phyloP scores from a whole-genome alignment of 1,284 basidiomycete species.

The Lignosus rhinocerotis region DNA sequence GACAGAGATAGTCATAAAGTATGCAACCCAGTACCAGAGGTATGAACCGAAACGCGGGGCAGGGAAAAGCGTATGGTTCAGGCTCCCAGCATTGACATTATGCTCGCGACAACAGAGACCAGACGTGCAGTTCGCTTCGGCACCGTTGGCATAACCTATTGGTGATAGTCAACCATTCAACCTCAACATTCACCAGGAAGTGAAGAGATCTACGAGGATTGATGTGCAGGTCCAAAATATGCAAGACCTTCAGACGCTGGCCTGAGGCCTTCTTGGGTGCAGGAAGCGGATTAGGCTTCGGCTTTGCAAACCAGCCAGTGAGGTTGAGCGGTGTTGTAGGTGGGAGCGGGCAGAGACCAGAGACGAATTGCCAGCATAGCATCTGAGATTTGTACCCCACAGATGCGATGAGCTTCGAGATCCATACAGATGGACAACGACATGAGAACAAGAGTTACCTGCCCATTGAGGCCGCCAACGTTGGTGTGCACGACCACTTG shows the following conservation, averaged over 20 bases:
- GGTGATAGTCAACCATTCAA: neutral
- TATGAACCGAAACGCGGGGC: slow-evolving; percentile 72
- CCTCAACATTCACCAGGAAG: neutral
- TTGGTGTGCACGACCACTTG: slow-evolving; percentile 70
- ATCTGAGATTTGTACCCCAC: slow-evolving; percentile 36
- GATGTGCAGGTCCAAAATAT: slow-evolving; percentile 78
- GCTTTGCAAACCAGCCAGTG: slow-evolving; percentile 61
- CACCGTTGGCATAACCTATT: slow-evolving; percentile 66
- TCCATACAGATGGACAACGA: slow-evolving; percentile 11
- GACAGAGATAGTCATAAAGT: neutral
- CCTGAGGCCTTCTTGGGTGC: slow-evolving; percentile 57
- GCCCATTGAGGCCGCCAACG: slow-evolving; percentile 68
- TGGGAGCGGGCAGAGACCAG: slow-evolving; percentile 48
- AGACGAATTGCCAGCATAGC: slow-evolving; percentile 56
- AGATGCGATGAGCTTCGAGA: neutral
- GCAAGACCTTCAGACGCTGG: slow-evolving; percentile 69
- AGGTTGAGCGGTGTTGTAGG: slow-evolving; percentile 52
- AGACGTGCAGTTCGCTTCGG: slow-evolving; percentile 75
- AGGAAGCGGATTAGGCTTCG: slow-evolving; percentile 68
- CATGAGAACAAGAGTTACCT: slow-evolving; percentile 38
- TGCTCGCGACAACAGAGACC: slow-evolving; percentile 72
- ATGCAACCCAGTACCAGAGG: slow-evolving; percentile 45
- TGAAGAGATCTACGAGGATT: slow-evolving; percentile 56
- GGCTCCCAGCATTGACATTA: slow-evolving; percentile 52
- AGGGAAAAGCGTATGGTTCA: slow-evolving; percentile 49